Percentiles rank a stretch among this genome's conserved stretches.
phyloP scores from a whole-genome alignment of 306 rosid genomes.

The Medicago lupulina region DNA sequence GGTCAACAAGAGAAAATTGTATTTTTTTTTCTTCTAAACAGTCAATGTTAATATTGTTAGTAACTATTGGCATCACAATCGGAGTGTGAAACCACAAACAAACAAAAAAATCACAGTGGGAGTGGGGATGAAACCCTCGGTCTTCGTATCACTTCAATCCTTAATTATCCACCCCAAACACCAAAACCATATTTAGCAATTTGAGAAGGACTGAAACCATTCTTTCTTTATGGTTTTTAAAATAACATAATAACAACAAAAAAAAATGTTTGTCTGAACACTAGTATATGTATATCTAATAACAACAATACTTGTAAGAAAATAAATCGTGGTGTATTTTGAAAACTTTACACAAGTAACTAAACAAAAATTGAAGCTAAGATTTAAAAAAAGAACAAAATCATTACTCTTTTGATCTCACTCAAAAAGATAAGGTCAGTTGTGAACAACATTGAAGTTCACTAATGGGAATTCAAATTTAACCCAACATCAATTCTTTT shows the following conservation, averaged over 20 bases:
- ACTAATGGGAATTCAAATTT: constrained; percentile 2
- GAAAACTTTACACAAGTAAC: constrained; percentile 26
- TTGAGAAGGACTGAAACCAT: no score
- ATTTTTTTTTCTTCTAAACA: not conserved
- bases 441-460: not conserved
- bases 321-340: no score
- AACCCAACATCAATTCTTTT: not conserved
- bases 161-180: no score
- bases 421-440: not conserved
- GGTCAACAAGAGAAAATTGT: constrained; percentile 1
- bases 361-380: constrained; percentile 18
- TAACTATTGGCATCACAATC: no score
- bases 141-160: no score
- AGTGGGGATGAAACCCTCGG: no score
- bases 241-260: not conserved
- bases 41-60: no score
- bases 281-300: no score
- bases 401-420: not conserved
- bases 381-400: constrained; percentile 7
- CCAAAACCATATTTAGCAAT: no score
- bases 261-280: no score
- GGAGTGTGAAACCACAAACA: no score
- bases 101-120: no score
- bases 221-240: not conserved
- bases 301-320: not conserved